phyloP scores from a whole-genome alignment of 257 asterid species.

The Jacaranda copaia region DNA sequence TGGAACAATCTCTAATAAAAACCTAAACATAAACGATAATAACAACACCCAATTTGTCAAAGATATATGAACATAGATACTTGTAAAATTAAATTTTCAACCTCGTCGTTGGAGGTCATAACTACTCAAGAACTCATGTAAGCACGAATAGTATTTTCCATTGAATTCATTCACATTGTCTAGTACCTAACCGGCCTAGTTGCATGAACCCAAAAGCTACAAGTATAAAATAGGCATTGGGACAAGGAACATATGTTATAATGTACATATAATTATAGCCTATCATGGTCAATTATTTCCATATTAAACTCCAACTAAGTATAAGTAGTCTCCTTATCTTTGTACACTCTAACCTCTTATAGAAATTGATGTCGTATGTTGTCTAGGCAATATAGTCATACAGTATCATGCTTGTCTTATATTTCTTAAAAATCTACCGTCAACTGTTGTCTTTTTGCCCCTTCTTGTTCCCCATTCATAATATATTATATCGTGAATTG shows the following conservation, averaged over 20 bases:
- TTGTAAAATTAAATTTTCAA: not conserved
- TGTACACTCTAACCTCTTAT: slow-evolving; percentile 21
- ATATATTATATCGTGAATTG: not conserved
- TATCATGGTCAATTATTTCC: slow-evolving; percentile 29
- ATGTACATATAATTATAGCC: not conserved
- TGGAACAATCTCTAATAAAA: too few species aligned
- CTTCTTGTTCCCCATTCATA: slow-evolving; percentile 35
- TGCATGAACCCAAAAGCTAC: slow-evolving; percentile 35
- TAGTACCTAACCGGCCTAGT: slow-evolving; percentile 28
- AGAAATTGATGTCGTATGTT: slow-evolving; percentile 47
- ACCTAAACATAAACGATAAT: too few species aligned
- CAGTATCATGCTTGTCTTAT: slow-evolving; percentile 38
- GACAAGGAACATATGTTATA: slow-evolving; percentile 18
- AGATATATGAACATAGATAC: too few species aligned
- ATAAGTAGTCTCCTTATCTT: slow-evolving; percentile 21
- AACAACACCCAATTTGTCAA: too few species aligned
- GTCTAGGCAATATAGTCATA: slow-evolving; percentile 42
- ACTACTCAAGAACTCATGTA: not conserved
- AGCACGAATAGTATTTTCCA: slow-evolving; percentile 14
- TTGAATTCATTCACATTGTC: slow-evolving; percentile 33
- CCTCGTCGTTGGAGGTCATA: not conserved
- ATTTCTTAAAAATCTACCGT: slow-evolving; percentile 25
- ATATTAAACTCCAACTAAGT: slow-evolving; percentile 25
- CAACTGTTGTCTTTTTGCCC: slow-evolving; percentile 43
- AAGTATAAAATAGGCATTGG: not conserved